Evolutionary conservation across 371 early-diverging fungal species (phyloP), one percentile per base, ranked within the genome.

Genomic region (Haplosporangium sp.): DNA sequence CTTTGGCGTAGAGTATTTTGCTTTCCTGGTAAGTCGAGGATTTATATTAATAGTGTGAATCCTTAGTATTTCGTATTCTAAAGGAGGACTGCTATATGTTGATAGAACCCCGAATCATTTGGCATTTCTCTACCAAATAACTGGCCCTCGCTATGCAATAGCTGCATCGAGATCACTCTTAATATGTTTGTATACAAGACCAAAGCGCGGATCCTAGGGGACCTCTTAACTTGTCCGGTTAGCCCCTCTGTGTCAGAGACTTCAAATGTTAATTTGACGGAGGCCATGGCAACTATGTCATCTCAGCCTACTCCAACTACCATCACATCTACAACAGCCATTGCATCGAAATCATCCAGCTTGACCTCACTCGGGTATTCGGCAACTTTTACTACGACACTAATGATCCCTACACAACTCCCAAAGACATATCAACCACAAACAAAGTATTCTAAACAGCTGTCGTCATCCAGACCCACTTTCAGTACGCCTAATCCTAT

Each of bases 71-170:
- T 27, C 27, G 27, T 27, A 27, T 27, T 27, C 27, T 27, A 27
- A 27, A 27, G 27, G 27, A 27, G 27, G 27, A 27, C 27, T 27
- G 27, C 27, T 27, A 27, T 27, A 27, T 27, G 27, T 15, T 4
- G 4, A 50, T 34, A 77, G 77, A 39, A 69, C 17, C 73, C 77
- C 0, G 69, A 69, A 19, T 64, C 72, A 0, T 77, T 69, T 58
- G 73, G 66, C 6, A 77, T 77, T 6, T 4, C 45, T 7, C 53
- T 77, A 17, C 45, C 47, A 2, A 50, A 69, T 5, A 72, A 77
- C 20, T 77, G 77, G 77, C 77, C 77, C 3, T 64, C 77, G 2
- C 67, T 77, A 2, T 77, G 77, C 56, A 77, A 62, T 20, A 77
- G 77, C 55, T 77, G 77, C 66, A 72, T 77, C 17, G 77, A 77